A percentile compares a stretch with the other conserved stretches of the same genome.
Evolutionary conservation across 2,329 filamentous ascomycete genomes (phyloP).

Genomic region (Colletotrichum euphorbiae): DNA sequence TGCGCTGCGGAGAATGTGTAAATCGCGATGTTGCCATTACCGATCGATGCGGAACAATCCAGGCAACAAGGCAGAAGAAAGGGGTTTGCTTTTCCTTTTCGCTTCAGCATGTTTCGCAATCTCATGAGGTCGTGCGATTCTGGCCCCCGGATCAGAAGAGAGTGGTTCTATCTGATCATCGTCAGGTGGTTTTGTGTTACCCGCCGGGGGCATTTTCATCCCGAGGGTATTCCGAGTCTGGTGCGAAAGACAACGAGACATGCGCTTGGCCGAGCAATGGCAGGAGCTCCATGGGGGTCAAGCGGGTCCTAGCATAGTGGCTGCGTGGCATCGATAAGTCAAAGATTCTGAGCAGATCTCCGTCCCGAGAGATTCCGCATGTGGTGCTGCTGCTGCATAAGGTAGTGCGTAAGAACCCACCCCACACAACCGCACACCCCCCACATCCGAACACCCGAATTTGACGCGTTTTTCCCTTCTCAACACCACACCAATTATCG

Average conservation of each 20-base stretch:
- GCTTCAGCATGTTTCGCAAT: neutral
- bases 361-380: conserved; percentile 35
- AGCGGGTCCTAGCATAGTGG: conserved; percentile 9
- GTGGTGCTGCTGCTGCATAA: no score
- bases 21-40: neutral
- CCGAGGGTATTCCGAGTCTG: conserved; percentile 34
- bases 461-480: no score
- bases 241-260: neutral
- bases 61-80: conserved; percentile 8
- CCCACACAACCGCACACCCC: no score
- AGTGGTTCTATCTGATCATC: conserved; percentile 33
- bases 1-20: conserved; percentile 5
- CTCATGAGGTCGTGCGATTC: conserved; percentile 29
- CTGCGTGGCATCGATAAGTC: conserved; percentile 4
- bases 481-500: no score
- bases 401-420: no score
- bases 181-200: conserved; percentile 15
- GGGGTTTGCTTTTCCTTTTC: neutral
- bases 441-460: no score
- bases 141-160: conserved; percentile 25
- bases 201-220: conserved; percentile 26
- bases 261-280: conserved; percentile 17
- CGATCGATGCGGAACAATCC: neutral
- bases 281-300: neutral
- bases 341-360: conserved; percentile 15